Percentiles rank a stretch among this genome's conserved stretches.
These are phyloP conservation scores for Novymonas esmeraldas DNA, from an alignment of 208 protist species.

Conservation along the genomic window DNA sequence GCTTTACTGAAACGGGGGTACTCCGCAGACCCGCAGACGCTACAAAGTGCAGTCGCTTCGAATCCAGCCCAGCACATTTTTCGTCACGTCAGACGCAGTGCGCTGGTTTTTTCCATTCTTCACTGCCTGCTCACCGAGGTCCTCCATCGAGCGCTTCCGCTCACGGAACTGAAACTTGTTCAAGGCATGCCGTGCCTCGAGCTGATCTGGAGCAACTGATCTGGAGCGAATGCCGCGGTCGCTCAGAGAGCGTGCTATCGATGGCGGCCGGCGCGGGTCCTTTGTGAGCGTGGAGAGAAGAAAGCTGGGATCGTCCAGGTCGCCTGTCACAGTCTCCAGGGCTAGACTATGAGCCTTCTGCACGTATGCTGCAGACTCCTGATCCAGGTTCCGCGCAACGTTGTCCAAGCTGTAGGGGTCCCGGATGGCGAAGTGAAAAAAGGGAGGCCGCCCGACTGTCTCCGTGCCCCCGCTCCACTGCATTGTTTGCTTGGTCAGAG, in stretches of 20 bases:
- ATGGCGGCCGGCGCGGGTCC: slow-evolving; percentile 47
- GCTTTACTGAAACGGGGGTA: background rate
- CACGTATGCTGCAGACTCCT: slow-evolving; percentile 60
- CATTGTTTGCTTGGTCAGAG: slow-evolving; percentile 76
- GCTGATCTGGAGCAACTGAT: slow-evolving; percentile 59
- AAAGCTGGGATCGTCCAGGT: slow-evolving; percentile 55
- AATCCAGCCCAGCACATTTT: slow-evolving; percentile 89
- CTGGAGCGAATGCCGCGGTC: slow-evolving; percentile 75
- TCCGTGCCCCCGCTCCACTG: slow-evolving; percentile 60
- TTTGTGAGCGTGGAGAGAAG: slow-evolving; percentile 50
- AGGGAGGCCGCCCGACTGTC: slow-evolving; percentile 61
- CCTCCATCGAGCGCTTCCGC: slow-evolving; percentile 68
- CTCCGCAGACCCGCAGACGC: too few species aligned
- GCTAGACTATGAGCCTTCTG: slow-evolving; percentile 49
- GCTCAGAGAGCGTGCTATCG: slow-evolving; percentile 45
- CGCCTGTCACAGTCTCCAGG: slow-evolving; percentile 41
- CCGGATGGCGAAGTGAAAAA: slow-evolving; percentile 90
- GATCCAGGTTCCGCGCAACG: slow-evolving; percentile 85
- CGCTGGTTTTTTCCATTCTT: slow-evolving; percentile 67
- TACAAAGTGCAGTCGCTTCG: slow-evolving; percentile 41
- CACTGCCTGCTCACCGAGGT: slow-evolving; percentile 60
- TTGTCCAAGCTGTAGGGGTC: slow-evolving; percentile 91
- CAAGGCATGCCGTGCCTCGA: slow-evolving; percentile 78
- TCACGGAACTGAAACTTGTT: slow-evolving; percentile 83
- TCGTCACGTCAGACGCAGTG: slow-evolving; percentile 73